phyloP scores from a whole-genome alignment of 1,284 basidiomycete genomes.

The Peniophora sp. region DNA sequence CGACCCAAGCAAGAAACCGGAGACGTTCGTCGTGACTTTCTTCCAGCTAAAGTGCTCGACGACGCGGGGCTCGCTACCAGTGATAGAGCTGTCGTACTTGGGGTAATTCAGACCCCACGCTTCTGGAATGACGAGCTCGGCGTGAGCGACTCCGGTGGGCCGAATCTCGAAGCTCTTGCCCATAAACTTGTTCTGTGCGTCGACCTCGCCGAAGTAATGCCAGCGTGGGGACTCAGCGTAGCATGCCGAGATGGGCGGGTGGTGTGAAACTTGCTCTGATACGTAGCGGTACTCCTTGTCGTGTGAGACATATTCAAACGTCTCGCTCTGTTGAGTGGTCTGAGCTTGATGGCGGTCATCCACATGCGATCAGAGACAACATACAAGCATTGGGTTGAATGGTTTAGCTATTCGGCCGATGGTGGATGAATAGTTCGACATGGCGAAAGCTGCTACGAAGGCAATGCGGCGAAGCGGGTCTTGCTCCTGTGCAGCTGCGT shows the following conservation, averaged over 20 bases:
- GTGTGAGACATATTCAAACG: slow-evolving; percentile 88
- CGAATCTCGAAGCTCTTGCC: slow-evolving; percentile 96
- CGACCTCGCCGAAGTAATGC: slow-evolving; percentile 92
- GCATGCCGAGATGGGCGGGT: slow-evolving; percentile 96
- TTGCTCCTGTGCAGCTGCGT: slow-evolving; percentile 71
- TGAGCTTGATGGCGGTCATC: neutral
- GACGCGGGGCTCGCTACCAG: slow-evolving; percentile 38
- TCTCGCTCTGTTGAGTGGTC: slow-evolving; percentile 55
- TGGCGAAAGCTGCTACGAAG: slow-evolving; percentile 94
- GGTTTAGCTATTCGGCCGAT: slow-evolving; percentile 94
- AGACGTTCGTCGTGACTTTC: slow-evolving; percentile 91
- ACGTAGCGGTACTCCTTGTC: slow-evolving; percentile 90
- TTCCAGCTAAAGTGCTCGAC: slow-evolving; percentile 90
- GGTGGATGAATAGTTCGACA: slow-evolving; percentile 97
- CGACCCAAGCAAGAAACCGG: slow-evolving; percentile 89
- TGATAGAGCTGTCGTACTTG: slow-evolving; percentile 31
- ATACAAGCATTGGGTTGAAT: slow-evolving; percentile 85
- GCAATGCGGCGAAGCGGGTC: slow-evolving; percentile 84
- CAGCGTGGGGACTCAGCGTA: slow-evolving; percentile 87
- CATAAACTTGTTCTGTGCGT: slow-evolving; percentile 92
- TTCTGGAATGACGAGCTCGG: slow-evolving; percentile 72
- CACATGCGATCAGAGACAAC: slow-evolving; percentile 15
- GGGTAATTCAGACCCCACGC: slow-evolving; percentile 57
- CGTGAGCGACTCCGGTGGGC: slow-evolving; percentile 91
- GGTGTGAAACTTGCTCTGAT: slow-evolving; percentile 94